Evolutionary conservation across 1,284 basidiomycete genomes (phyloP), one percentile per base, ranked within the genome.

Genomic region (Heterobasidion annosum): DNA sequence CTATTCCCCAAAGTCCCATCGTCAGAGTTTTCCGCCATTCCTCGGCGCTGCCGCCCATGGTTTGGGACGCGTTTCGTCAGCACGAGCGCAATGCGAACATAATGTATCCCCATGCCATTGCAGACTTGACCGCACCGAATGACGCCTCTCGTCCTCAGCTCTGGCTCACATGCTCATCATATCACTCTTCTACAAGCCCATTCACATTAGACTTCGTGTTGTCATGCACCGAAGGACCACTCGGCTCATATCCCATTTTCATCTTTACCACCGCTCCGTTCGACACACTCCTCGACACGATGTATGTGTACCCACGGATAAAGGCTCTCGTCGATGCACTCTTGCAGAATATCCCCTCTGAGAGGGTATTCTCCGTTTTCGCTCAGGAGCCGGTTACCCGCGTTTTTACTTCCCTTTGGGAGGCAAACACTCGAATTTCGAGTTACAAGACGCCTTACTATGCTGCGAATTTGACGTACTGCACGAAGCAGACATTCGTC

Each of bases 281-380:
- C 25, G 43, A 50, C 16, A 50, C 56, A 6, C 64, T 72, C 19
- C 53, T 53, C 13, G 10, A 48, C 32, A 13, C 8, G 13, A 54
- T 65, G 0, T 68, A 67, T 54, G 60, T 79, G 8, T 32, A 50
- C 9, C 62, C 61, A 8, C 62, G 67, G 8, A 51, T 73, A 3
- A 53, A 56, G 13, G 46, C 52, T 9, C 59, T 73, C 13, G 63
- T 64, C 16, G 45, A 55, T 33, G 56, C 55, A 3, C 62, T 73
- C 8, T 55, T 53, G 4, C 13, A n/a, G 12, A 10, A 51, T 19
- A 62, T 67, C 13, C 58, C 64, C 13, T 51, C 56, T 3, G 53
- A 69, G 12, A 73, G 86, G 10, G 74, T 86, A 0, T 90, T 83
- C 65, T 86, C 86, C 1, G 72, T 88, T 8, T 89, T 88, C 60